Conservation (phyloP, 192 early-diverging fungal species). For the Coemansia sp. region DNA sequence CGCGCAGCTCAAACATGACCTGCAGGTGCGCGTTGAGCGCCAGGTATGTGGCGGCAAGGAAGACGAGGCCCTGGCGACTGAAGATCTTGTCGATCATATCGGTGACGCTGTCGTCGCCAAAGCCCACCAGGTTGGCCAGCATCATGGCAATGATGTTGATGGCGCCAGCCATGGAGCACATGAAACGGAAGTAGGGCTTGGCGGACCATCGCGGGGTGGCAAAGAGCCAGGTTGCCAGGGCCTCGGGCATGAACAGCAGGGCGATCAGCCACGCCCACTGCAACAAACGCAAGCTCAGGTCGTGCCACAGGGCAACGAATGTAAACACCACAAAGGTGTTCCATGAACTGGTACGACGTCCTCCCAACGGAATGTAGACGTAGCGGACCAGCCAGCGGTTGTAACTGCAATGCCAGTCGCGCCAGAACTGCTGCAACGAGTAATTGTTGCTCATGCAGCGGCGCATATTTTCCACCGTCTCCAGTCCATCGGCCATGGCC, state of each 20-base stretch:
- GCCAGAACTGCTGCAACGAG: conserved; percentile 91
- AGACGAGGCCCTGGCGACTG: conserved; percentile 43
- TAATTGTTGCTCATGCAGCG: conserved; percentile 97
- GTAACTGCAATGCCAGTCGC: conserved; percentile 92
- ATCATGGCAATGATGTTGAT: conserved; percentile 94
- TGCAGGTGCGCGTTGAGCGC: conserved; percentile 67
- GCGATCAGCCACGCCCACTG: conserved; percentile 93
- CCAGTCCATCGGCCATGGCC: conserved; percentile 90
- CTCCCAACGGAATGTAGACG: conserved; percentile 92
- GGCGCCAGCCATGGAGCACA: conserved; percentile 80
- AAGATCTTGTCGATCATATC: conserved; percentile 70
- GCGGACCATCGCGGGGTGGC: conserved; percentile 29
- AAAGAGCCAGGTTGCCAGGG: conserved; percentile 58
- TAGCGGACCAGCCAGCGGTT: conserved; percentile 89
- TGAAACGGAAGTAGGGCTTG: conserved; percentile 65
- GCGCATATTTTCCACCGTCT: conserved; percentile 91
- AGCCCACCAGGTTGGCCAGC: conserved; percentile 95
- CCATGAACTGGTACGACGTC: conserved; percentile 62
- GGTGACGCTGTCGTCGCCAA: conserved; percentile 84
- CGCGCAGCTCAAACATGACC: conserved; percentile 80
- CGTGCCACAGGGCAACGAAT: conserved; percentile 98
- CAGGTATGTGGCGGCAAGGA: conserved; percentile 54
- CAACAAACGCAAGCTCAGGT: conserved; percentile 78
- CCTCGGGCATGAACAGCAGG: conserved; percentile 85
- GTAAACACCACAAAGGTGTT: conserved; percentile 90